A percentile compares a stretch with the other conserved stretches of the same genome.
Conservation (phyloP, 306 rosid genomes). For the Dryas octopetala region DNA sequence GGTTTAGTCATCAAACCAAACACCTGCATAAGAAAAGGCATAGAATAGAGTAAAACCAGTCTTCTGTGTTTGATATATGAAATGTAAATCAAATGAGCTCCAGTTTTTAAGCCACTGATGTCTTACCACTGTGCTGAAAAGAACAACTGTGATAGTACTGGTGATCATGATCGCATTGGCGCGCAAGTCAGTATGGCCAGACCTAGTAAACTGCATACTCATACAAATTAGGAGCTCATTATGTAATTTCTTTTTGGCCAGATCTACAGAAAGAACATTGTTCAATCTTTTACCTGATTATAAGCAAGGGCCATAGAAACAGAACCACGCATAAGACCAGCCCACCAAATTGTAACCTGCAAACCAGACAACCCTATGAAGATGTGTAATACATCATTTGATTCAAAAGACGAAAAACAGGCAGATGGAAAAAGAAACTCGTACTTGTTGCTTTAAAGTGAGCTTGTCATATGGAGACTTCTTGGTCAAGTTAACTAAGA, state of each 20-base stretch:
- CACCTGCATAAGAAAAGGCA: constrained; percentile 49
- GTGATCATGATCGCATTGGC: constrained; percentile 91
- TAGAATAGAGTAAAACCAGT: neutral
- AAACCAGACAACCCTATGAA: constrained; percentile 5
- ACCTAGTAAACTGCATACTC: constrained; percentile 71
- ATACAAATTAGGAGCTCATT: constrained; percentile 12
- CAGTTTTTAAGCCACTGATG: neutral
- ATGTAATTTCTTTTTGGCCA: neutral
- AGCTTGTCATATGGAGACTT: constrained; percentile 61
- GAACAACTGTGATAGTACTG: constrained; percentile 94
- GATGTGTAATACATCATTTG: constrained; percentile 8
- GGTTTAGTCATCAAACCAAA: constrained; percentile 95
- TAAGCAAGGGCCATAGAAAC: constrained; percentile 97
- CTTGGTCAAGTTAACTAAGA: constrained; percentile 79
- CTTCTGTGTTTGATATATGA: neutral
- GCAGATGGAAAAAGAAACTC: constrained; percentile 19
- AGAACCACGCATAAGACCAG: constrained; percentile 99
- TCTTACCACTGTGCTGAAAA: constrained; percentile 95
- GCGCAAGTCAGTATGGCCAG: constrained; percentile 66
- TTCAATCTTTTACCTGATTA: constrained; percentile 66
- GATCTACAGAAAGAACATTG: constrained; percentile 10
- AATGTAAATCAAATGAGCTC: neutral
- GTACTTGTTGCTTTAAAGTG: constrained; percentile 82
- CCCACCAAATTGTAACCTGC: constrained; percentile 97
- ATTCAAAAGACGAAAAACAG: neutral